Evolutionary conservation across 2,329 filamentous ascomycete species (phyloP).

Genomic region (Fusarium pseudograminearum): DNA sequence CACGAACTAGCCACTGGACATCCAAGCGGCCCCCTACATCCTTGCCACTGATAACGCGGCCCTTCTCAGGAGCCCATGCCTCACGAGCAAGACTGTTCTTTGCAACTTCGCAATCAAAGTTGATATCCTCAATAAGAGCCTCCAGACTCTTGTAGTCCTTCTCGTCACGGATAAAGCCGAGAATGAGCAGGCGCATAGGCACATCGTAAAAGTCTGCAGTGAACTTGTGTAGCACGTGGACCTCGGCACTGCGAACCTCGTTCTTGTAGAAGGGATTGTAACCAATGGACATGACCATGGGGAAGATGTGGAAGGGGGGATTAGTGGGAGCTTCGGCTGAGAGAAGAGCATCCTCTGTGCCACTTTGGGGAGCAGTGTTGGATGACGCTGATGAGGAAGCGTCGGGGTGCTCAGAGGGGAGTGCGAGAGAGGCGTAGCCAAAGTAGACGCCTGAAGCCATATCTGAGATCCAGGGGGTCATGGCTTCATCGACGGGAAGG

Average conservation of each 20-base stretch:
- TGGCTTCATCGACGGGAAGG: slow-evolving; percentile 76
- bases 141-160: slow-evolving; percentile 88
- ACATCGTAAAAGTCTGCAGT: slow-evolving; percentile 85
- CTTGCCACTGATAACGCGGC: slow-evolving; percentile 48
- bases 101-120: slow-evolving; percentile 87
- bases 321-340: slow-evolving; percentile 30
- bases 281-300: slow-evolving; percentile 93
- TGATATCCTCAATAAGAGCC: slow-evolving; percentile 87
- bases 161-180: slow-evolving; percentile 91
- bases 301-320: slow-evolving; percentile 67
- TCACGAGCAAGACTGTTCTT: slow-evolving; percentile 75
- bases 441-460: slow-evolving; percentile 90
- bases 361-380: slow-evolving; percentile 18
- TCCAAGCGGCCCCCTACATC: slow-evolving; percentile 52
- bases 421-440: slow-evolving; percentile 83
- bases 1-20: slow-evolving; percentile 55
- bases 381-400: slow-evolving; percentile 27
- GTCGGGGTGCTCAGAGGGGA: slow-evolving; percentile 63
- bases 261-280: slow-evolving; percentile 99
- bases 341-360: slow-evolving; percentile 32
- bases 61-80: slow-evolving; percentile 65
- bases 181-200: slow-evolving; percentile 80
- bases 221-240: slow-evolving; percentile 87
- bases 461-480: slow-evolving; percentile 70
- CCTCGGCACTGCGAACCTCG: slow-evolving; percentile 85